These are phyloP conservation scores for Scopulariopsis brevicaulis DNA, from an alignment of 2,329 filamentous ascomycete genomes.

Conservation along the genomic window DNA sequence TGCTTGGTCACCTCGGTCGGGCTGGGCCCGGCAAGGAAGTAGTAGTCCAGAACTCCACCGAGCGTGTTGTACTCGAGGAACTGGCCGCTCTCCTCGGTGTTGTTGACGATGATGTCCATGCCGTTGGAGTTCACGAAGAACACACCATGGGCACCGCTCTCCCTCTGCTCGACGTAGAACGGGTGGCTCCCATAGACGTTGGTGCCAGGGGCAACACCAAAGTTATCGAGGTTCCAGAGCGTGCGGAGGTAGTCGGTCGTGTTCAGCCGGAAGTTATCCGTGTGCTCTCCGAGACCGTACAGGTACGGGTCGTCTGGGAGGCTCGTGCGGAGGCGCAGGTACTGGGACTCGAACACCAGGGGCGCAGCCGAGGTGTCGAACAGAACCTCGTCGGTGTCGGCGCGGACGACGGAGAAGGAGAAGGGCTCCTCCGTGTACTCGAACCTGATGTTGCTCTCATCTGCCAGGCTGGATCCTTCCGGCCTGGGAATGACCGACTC, in stretches of 20 bases:
- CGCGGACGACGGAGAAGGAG: slow-evolving; percentile 43
- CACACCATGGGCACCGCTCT: slow-evolving; percentile 46
- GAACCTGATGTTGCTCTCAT: slow-evolving; percentile 30
- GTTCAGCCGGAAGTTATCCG: slow-evolving; percentile 53
- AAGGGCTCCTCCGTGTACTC: slow-evolving; percentile 36
- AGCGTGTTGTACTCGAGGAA: slow-evolving; percentile 67
- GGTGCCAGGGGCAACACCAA: slow-evolving; percentile 41
- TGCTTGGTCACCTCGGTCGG: slow-evolving; percentile 43
- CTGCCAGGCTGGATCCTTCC: background rate
- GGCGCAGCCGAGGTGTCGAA: slow-evolving; percentile 56
- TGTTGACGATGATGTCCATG: slow-evolving; percentile 64
- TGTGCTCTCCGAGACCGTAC: slow-evolving; percentile 68
- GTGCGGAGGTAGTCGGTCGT: slow-evolving; percentile 58
- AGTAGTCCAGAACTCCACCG: slow-evolving; percentile 61
- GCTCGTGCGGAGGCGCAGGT: slow-evolving; percentile 55
- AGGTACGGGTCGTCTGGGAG: slow-evolving; percentile 56
- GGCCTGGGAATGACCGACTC: slow-evolving; percentile 53
- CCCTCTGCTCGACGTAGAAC: slow-evolving; percentile 58
- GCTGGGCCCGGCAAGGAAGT: slow-evolving; percentile 45
- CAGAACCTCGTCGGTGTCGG: slow-evolving; percentile 28
- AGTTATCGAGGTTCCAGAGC: slow-evolving; percentile 56
- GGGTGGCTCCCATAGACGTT: slow-evolving; percentile 64
- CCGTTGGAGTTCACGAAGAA: slow-evolving; percentile 59
- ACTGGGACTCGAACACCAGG: slow-evolving; percentile 64
- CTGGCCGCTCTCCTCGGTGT: slow-evolving; percentile 41